These are phyloP conservation scores for Gamarada debralockiae DNA, from an alignment of 495 filamentous ascomycete genomes.

Conservation along the genomic window DNA sequence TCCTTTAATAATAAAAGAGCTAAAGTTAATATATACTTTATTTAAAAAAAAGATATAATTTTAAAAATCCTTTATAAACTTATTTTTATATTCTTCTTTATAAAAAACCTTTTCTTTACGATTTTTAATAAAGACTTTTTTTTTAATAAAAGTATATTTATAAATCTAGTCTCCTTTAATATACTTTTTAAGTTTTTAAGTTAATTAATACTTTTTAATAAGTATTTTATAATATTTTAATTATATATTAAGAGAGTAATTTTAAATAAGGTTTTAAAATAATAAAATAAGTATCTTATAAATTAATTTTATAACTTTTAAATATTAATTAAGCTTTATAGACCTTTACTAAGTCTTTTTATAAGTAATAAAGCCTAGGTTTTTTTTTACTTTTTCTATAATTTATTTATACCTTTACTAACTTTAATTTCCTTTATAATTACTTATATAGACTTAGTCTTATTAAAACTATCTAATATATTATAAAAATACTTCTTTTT, in stretches of 20 bases:
- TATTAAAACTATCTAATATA: background rate
- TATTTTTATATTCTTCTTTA: background rate
- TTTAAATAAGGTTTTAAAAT: background rate
- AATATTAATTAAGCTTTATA: background rate
- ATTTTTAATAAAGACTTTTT: background rate
- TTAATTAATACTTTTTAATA: background rate
- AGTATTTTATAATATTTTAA: background rate
- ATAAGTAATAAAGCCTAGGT: background rate
- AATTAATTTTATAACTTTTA: background rate
- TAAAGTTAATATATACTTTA: background rate
- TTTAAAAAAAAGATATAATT: slow-evolving; percentile 1
- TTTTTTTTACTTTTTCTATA: background rate
- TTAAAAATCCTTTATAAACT: background rate
- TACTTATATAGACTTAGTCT: background rate
- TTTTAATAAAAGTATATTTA: background rate
- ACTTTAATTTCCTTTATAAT: background rate
- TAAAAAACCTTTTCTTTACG: background rate
- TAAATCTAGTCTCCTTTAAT: background rate
- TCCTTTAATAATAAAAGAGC: background rate
- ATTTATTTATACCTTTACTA: background rate
- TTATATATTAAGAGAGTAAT: background rate
- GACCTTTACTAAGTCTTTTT: background rate
- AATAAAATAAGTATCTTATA: background rate
- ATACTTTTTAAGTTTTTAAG: background rate
- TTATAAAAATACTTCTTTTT: background rate